Evolutionary conservation across 495 filamentous ascomycete genomes (phyloP), one percentile per base, ranked within the genome.

Genomic region (Cenococcum geophilum): DNA sequence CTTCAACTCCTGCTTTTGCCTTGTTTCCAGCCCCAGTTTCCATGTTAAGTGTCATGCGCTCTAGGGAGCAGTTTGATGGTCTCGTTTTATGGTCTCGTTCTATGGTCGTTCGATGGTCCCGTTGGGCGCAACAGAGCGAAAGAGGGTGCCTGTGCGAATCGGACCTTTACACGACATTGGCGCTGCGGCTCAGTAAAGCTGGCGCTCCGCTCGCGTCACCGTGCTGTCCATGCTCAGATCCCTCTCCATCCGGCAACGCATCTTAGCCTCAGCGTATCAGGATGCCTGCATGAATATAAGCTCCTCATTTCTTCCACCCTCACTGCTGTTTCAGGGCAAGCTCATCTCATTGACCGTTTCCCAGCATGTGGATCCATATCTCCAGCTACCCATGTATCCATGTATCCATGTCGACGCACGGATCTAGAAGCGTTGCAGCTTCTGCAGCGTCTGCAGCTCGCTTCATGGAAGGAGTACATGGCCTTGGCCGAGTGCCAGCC

Each of bases 361-460:
- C 27, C 23, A 52, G 49, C 21, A 32, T 32, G 27, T 32, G 27
- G 27, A 32, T 32, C 45, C 45, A 10, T 52, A 20, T 52, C 25
- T n/a, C n/a, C n/a, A n/a, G n/a, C n/a, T n/a, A n/a, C n/a, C n/a
- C n/a, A n/a, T n/a, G n/a, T n/a, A n/a, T n/a, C n/a, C n/a, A n/a
- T n/a, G n/a, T n/a, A n/a, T n/a, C n/a, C 45, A 10, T 52, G 49
- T 52, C 25, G 49, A 23, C 25, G 49, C 49, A 52, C 49, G 25
- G 25, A 23, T 25, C 25, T 52, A 52, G 49, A 52, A 52, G 49
- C 20, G 21, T 32, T 4, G 20, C 10, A 52, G 25, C 18, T 22
- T 22, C 22, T 49, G 45, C 45, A 18, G 18, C 49, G 16, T 32
- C 49, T 52, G 49, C 49, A 52, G n/a, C 49, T 52, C 49, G 49